Evolutionary conservation across 345 rosid species (phyloP).

Genomic region (Arabidopsis arenosa): DNA sequence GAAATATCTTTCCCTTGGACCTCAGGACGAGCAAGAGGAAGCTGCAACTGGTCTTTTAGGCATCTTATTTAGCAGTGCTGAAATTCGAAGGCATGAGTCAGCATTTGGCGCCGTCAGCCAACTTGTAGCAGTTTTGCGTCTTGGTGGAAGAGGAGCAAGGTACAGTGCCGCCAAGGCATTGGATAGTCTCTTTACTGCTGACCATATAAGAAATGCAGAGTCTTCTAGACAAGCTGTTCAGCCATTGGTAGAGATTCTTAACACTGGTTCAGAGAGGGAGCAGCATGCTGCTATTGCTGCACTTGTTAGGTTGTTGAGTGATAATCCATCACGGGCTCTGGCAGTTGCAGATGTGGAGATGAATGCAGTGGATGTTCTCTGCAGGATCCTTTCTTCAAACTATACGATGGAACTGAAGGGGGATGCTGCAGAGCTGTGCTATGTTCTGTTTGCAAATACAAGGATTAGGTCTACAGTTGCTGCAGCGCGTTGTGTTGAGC

Average conservation of each 20-base stretch:
- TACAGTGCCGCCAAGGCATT: slow-evolving; percentile 96
- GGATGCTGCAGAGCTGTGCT: slow-evolving; percentile 97
- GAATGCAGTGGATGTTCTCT: slow-evolving; percentile 98
- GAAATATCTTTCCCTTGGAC: slow-evolving; percentile 97
- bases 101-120: slow-evolving; percentile 94
- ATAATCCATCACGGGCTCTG: slow-evolving; percentile 92
- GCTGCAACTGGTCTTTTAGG: slow-evolving; percentile 98
- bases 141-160: slow-evolving; percentile 98
- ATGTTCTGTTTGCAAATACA: slow-evolving; percentile 91
- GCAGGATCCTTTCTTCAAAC: slow-evolving; percentile 92
- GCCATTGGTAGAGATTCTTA: slow-evolving; percentile 97
- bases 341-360: slow-evolving; percentile 98
- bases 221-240: slow-evolving; percentile 95
- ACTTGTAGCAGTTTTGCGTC: slow-evolving; percentile 93
- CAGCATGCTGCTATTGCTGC: slow-evolving; percentile 99
- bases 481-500: slow-evolving; percentile 98
- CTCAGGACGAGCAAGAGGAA: slow-evolving; percentile 97
- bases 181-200: slow-evolving; percentile 95
- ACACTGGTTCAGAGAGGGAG: slow-evolving; percentile 91
- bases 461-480: slow-evolving; percentile 95
- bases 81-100: slow-evolving; percentile 96
- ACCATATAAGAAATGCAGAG: slow-evolving; percentile 96
- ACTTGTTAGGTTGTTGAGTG: slow-evolving; percentile 89
- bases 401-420: slow-evolving; percentile 96
- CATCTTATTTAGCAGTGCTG: slow-evolving; percentile 83